Evolutionary conservation across 257 asterid species (phyloP).

Genomic region (Cruciata laevipes): DNA sequence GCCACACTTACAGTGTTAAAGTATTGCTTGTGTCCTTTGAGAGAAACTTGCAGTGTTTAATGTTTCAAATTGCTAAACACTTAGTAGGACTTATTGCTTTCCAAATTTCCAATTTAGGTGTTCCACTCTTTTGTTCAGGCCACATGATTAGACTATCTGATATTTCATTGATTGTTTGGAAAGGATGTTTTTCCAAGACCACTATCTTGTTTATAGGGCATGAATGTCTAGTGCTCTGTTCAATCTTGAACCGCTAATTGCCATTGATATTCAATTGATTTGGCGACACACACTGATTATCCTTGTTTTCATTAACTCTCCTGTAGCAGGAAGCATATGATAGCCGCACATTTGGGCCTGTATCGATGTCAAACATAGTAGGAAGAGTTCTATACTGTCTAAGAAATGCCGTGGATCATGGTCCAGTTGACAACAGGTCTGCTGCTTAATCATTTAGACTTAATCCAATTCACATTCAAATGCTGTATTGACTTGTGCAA

Average conservation of each 20-base stretch:
- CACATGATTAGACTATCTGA: background rate
- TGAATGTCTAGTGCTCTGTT: background rate
- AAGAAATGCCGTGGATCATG: constrained; percentile 71
- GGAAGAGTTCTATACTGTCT: constrained; percentile 80
- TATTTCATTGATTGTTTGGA: background rate
- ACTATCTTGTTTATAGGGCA: background rate
- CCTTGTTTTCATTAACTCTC: constrained; percentile 8
- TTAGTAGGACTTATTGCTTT: background rate
- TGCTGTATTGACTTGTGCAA: background rate
- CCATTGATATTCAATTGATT: background rate
- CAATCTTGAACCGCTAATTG: background rate
- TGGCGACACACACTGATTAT: background rate
- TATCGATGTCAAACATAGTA: constrained; percentile 51
- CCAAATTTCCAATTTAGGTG: background rate
- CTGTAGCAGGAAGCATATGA: constrained; percentile 67
- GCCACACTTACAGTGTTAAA: background rate
- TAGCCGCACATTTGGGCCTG: constrained; percentile 86
- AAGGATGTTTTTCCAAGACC: background rate
- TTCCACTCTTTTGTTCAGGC: background rate
- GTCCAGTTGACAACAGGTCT: constrained; percentile 74
- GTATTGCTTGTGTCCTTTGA: background rate
- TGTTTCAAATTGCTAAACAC: background rate
- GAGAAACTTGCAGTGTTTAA: background rate
- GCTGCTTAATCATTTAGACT: constrained; percentile 3
- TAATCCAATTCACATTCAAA: background rate